These are phyloP conservation scores for Ganoderma lingzhi DNA, from an alignment of 1,284 basidiomycete genomes.

Conservation along the genomic window DNA sequence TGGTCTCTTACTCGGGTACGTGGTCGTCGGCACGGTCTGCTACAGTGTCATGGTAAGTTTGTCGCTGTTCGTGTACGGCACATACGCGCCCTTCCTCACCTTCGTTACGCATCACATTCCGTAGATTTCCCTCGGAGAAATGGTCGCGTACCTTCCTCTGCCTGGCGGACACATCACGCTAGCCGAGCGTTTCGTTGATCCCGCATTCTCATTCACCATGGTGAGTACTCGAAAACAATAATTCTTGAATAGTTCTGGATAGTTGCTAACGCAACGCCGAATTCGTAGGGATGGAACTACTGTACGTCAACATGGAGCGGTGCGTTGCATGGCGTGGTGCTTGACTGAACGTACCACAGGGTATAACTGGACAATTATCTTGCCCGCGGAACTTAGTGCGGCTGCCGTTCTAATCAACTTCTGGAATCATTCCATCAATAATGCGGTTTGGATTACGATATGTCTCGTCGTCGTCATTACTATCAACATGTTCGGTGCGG, in stretches of 20 bases:
- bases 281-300: conserved; percentile 68
- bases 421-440: conserved; percentile 61
- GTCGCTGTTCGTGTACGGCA: not conserved
- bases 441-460: conserved; percentile 71
- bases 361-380: conserved; percentile 66
- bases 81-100: conserved; percentile 22
- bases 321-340: too few relatives aligned
- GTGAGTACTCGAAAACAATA: conserved; percentile 22
- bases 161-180: conserved; percentile 75
- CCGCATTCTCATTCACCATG: conserved; percentile 73
- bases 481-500: conserved; percentile 73
- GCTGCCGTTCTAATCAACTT: conserved; percentile 71
- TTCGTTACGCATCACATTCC: not conserved
- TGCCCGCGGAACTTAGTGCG: conserved; percentile 70
- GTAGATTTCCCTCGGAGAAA: conserved; percentile 60
- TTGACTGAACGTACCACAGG: conserved; percentile 17
- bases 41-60: conserved; percentile 51
- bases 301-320: conserved; percentile 38
- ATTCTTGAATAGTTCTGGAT: not conserved
- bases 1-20: conserved; percentile 73
- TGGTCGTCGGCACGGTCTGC: conserved; percentile 67
- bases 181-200: conserved; percentile 76
- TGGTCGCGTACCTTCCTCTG: conserved; percentile 77
- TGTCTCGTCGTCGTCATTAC: conserved; percentile 67
- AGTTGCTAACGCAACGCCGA: not conserved